Evolutionary conservation across 192 early-diverging fungal genomes (phyloP).

Genomic region (Backusella liffmaniae): DNA sequence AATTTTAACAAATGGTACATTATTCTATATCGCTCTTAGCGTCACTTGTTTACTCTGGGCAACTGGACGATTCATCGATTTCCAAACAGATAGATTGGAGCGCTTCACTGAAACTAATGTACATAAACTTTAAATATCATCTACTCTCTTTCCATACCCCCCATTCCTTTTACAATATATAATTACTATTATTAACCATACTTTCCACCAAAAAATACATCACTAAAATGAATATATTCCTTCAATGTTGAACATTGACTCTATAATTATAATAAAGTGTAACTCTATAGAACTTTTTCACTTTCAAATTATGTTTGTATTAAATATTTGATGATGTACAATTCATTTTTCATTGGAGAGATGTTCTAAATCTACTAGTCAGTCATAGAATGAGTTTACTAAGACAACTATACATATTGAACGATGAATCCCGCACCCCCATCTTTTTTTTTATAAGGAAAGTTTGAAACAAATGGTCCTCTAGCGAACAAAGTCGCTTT

Average conservation of each 20-base stretch:
- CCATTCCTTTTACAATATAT: neutral
- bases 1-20: conserved; percentile 23
- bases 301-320: neutral
- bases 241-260: conserved; percentile 2
- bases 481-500: too few species aligned
- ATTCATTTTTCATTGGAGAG: too few species aligned
- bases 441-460: too few species aligned
- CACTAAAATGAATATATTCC: neutral
- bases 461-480: too few species aligned
- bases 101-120: conserved; percentile 13
- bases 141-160: neutral
- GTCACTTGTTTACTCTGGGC: conserved; percentile 27
- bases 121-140: conserved; percentile 6
- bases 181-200: neutral
- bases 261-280: neutral
- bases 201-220: neutral
- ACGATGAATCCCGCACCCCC: too few species aligned
- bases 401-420: too few species aligned
- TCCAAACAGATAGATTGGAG: conserved; percentile 22
- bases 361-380: too few species aligned
- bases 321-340: too few species aligned
- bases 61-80: conserved; percentile 30
- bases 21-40: conserved; percentile 29
- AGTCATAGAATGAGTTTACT: too few species aligned
- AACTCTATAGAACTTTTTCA: neutral